These are phyloP conservation scores for Buddleja alternifolia DNA, from an alignment of 257 asterid genomes.

Conservation along the genomic window DNA sequence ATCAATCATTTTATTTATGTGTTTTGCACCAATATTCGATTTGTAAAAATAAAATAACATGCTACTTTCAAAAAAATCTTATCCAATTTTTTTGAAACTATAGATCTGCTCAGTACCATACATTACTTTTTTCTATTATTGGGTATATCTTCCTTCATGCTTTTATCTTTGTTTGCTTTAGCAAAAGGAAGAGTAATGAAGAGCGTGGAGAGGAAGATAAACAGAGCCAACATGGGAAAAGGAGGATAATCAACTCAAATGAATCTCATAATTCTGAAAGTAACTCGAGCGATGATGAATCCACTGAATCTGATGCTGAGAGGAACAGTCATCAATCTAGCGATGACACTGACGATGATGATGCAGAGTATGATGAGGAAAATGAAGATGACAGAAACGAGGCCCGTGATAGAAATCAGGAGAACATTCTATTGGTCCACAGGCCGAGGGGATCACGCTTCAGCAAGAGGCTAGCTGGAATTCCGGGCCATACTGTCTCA, in stretches of 20 bases:
- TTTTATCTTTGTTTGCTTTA: conserved; percentile 28
- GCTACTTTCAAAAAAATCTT: no score
- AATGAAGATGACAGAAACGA: conserved; percentile 30
- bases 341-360: no score
- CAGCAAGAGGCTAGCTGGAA: conserved; percentile 53
- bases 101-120: no score
- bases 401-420: conserved; percentile 22
- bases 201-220: conserved; percentile 33
- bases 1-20: no score
- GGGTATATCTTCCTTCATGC: conserved; percentile 5
- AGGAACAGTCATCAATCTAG: conserved; percentile 31
- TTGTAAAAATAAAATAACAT: no score
- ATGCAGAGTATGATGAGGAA: conserved; percentile 41
- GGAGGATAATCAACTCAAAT: conserved; percentile 25
- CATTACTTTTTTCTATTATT: no score
- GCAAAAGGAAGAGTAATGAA: conserved; percentile 56
- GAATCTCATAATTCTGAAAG: conserved; percentile 35
- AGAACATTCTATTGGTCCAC: conserved; percentile 32
- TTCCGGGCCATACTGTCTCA: conserved; percentile 44
- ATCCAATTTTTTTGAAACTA: no score
- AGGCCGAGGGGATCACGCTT: conserved; percentile 43
- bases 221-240: conserved; percentile 30
- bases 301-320: conserved; percentile 40
- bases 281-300: conserved; percentile 39
- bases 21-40: no score